These are phyloP conservation scores for Fonsecaea pedrosoi DNA, from an alignment of 2,329 filamentous ascomycete species.

Conservation along the genomic window DNA sequence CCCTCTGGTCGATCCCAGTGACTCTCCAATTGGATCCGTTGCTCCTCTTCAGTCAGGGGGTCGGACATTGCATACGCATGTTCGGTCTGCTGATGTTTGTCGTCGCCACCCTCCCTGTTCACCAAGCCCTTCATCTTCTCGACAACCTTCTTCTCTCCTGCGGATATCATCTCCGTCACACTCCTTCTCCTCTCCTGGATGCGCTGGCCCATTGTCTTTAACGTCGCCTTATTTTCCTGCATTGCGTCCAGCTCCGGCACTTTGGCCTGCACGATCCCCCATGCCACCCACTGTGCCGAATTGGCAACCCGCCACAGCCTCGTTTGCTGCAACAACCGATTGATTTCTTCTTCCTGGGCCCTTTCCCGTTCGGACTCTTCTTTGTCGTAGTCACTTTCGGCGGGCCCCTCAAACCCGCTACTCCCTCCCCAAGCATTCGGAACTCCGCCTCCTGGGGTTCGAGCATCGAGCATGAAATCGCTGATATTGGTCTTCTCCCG, in stretches of 20 bases:
- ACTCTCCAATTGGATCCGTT: slow-evolving; percentile 27
- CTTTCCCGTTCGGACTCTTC: slow-evolving; percentile 69
- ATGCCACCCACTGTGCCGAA: slow-evolving; percentile 89
- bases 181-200: slow-evolving; percentile 17
- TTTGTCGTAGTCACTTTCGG: slow-evolving; percentile 34
- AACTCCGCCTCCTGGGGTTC: slow-evolving; percentile 38
- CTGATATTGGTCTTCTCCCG: slow-evolving; percentile 43
- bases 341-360: slow-evolving; percentile 70
- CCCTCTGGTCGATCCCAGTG: slow-evolving; percentile 37
- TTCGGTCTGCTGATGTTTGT: neutral
- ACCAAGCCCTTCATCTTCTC: slow-evolving; percentile 41
- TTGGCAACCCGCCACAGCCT: slow-evolving; percentile 86
- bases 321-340: slow-evolving; percentile 76
- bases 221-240: slow-evolving; percentile 18
- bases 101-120: slow-evolving; percentile 25
- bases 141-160: slow-evolving; percentile 30
- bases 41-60: slow-evolving; percentile 37
- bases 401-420: slow-evolving; percentile 3
- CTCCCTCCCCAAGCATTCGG: neutral
- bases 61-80: slow-evolving; percentile 34
- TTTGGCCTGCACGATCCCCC: slow-evolving; percentile 96
- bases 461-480: slow-evolving; percentile 77
- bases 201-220: neutral
- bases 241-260: slow-evolving; percentile 71
- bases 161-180: slow-evolving; percentile 11